These are phyloP conservation scores for Licmophora abbreviata DNA, from an alignment of 108 stramenopile genomes.

Conservation along the genomic window DNA sequence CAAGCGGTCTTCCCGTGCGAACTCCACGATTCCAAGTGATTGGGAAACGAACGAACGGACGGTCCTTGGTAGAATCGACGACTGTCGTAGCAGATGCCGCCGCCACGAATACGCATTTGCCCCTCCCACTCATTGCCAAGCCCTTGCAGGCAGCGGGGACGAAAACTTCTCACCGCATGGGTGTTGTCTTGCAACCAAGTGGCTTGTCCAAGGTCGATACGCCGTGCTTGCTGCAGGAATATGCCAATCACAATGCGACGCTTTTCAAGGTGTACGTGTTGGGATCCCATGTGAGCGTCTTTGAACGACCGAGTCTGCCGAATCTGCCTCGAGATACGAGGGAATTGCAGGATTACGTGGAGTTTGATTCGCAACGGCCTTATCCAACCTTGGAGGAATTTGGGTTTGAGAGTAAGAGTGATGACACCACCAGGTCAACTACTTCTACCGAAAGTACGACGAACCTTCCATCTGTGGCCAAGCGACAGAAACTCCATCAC, in stretches of 20 bases:
- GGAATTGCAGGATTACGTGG: constrained; percentile 31
- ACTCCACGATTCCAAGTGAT: constrained; percentile 57
- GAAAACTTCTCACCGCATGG: constrained; percentile 68
- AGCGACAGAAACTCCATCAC: constrained; percentile 2
- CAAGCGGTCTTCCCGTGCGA: constrained; percentile 49
- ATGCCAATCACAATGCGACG: constrained; percentile 69
- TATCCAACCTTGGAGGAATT: constrained; percentile 77
- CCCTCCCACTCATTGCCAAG: constrained; percentile 72
- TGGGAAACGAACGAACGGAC: constrained; percentile 15
- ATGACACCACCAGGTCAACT: neutral
- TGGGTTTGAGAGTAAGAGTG: constrained; percentile 38
- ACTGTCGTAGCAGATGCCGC: neutral
- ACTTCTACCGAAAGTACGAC: constrained; percentile 2
- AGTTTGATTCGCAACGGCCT: constrained; percentile 83
- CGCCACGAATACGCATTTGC: constrained; percentile 11
- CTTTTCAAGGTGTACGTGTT: constrained; percentile 86
- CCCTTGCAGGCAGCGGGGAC: constrained; percentile 84
- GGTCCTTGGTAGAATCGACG: neutral
- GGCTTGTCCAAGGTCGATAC: constrained; percentile 36
- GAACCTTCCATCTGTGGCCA: neutral
- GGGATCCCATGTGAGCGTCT: constrained; percentile 73
- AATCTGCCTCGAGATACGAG: constrained; percentile 43
- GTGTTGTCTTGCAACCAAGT: constrained; percentile 45
- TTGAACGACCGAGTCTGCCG: constrained; percentile 59
- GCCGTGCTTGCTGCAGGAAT: constrained; percentile 66